Conservation (phyloP, 1,284 basidiomycete genomes). For the Naganishia sp. region DNA sequence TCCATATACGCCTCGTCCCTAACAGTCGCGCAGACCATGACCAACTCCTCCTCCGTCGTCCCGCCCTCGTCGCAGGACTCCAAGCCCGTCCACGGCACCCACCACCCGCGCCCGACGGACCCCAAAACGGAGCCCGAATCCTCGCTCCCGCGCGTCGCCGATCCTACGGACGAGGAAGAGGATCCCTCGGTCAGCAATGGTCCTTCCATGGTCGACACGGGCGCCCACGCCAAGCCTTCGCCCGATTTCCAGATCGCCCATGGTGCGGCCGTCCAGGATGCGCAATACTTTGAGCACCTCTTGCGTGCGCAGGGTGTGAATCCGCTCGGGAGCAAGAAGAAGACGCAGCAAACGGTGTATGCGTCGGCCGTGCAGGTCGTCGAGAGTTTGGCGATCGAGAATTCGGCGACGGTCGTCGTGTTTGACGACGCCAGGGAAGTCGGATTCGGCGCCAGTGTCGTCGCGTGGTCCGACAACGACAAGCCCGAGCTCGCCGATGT, state of each 20-base stretch:
- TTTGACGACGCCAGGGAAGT: conserved; percentile 52
- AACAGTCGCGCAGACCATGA: not conserved
- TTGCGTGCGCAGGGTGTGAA: conserved; percentile 6
- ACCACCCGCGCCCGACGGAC: conserved; percentile 22
- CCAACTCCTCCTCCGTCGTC: conserved; percentile 20
- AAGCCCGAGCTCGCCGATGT: conserved; percentile 57
- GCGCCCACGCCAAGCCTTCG: conserved; percentile 11
- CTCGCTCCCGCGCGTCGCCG: conserved; percentile 17
- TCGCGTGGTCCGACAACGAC: conserved; percentile 37
- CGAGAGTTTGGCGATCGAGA: conserved; percentile 48
- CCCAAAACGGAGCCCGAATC: conserved; percentile 32
- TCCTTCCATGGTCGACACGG: conserved; percentile 29
- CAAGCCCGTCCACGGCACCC: conserved; percentile 10
- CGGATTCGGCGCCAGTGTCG: conserved; percentile 45
- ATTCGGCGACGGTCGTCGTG: conserved; percentile 49
- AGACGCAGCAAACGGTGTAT: conserved; percentile 45
- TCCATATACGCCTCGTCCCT: too few relatives aligned
- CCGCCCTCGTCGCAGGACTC: conserved; percentile 8
- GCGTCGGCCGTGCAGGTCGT: conserved; percentile 47
- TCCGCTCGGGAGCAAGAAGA: not conserved
- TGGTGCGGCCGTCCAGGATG: conserved; percentile 2
- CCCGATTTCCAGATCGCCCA: conserved; percentile 26
- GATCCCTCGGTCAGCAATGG: conserved; percentile 29
- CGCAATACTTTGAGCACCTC: conserved; percentile 22
- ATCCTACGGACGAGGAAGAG: conserved; percentile 10